A percentile compares a stretch with the other conserved stretches of the same genome.
phyloP scores from a whole-genome alignment of 305 asterid genomes.

The Withania somnifera region DNA sequence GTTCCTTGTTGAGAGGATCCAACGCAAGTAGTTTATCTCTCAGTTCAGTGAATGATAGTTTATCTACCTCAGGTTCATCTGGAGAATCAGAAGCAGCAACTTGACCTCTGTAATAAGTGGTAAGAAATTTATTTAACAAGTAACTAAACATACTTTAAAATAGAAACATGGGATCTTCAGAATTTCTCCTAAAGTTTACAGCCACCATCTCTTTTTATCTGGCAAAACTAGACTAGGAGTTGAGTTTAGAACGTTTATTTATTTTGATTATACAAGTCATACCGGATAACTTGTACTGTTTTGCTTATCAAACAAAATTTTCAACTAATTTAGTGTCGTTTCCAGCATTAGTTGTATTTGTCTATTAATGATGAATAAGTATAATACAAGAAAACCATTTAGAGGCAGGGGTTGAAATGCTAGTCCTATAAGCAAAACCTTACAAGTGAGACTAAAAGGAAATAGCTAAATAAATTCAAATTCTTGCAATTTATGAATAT shows the following conservation, averaged over 20 bases:
- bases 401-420: neutral
- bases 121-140: neutral
- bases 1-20: slow-evolving; percentile 85
- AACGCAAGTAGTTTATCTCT: slow-evolving; percentile 81
- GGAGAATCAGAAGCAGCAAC: slow-evolving; percentile 17
- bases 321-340: neutral
- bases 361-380: neutral
- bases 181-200: neutral
- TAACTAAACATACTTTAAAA: neutral
- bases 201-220: neutral
- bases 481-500: neutral
- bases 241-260: neutral
- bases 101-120: slow-evolving; percentile 39
- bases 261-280: neutral
- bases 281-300: neutral
- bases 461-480: neutral
- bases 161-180: neutral
- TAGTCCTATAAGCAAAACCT: neutral
- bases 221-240: neutral
- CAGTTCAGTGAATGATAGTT: slow-evolving; percentile 75
- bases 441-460: neutral
- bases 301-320: neutral
- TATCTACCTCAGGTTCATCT: slow-evolving; percentile 41
- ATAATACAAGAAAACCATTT: neutral
- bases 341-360: neutral